Conservation (phyloP, 371 early-diverging fungal species). For the Lichtheimia ramosa region DNA sequence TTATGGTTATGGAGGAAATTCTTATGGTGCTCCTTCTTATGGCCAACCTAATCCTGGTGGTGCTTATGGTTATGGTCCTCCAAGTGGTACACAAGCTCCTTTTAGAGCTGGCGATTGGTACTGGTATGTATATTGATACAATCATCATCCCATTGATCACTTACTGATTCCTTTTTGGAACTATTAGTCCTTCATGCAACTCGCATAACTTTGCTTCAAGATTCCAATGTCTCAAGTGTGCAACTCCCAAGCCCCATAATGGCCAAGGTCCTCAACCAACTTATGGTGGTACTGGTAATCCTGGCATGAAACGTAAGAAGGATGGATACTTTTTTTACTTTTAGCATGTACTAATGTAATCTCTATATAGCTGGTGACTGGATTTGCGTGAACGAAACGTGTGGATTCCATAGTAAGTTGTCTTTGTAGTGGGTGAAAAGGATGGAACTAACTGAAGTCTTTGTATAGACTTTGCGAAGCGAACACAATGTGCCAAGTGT, state of each 20-base stretch:
- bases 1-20: constrained; percentile 21
- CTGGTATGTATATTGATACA: constrained; percentile 29
- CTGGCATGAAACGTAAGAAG: constrained; percentile 19
- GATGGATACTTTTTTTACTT: background rate
- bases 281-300: constrained; percentile 1
- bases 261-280: constrained; percentile 11
- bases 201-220: constrained; percentile 71
- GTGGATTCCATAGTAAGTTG: constrained; percentile 19
- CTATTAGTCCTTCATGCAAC: constrained; percentile 51
- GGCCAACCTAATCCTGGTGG: constrained; percentile 15
- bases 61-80: constrained; percentile 23
- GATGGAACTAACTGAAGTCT: background rate
- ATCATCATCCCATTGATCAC: background rate
- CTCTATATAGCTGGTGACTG: constrained; percentile 15
- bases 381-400: constrained; percentile 15
- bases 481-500: constrained; percentile 23
- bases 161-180: background rate
- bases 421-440: too few species aligned
- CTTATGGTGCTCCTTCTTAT: constrained; percentile 20
- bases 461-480: constrained; percentile 16
- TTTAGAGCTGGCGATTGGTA: constrained; percentile 70
- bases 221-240: constrained; percentile 65
- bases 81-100: constrained; percentile 27
- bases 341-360: background rate
- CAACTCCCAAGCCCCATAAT: constrained; percentile 31